Percentiles rank a stretch among this genome's conserved stretches.
These are phyloP conservation scores for Aspergillus brasiliensis DNA, from an alignment of 2,329 filamentous ascomycete species.

Conservation along the genomic window DNA sequence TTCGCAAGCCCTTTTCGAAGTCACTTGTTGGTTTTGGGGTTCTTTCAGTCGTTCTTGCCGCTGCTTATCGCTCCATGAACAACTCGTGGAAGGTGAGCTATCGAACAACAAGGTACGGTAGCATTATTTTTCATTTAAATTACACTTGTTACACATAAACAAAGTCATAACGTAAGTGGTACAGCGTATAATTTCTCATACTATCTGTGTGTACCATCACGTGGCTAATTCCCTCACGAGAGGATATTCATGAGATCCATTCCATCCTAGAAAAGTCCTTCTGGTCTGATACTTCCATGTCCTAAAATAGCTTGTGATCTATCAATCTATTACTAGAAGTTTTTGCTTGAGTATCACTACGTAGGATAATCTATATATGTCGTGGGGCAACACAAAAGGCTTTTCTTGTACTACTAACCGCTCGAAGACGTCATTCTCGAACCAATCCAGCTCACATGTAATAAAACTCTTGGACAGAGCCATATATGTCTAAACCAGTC, in stretches of 20 bases:
- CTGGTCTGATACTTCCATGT: background rate
- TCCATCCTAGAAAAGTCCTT: background rate
- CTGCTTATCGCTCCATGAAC: too few relatives aligned
- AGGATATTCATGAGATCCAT: too few relatives aligned
- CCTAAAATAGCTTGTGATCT: background rate
- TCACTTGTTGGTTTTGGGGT: conserved; percentile 39
- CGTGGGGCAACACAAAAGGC: background rate
- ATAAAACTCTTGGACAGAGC: background rate
- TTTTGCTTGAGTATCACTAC: background rate
- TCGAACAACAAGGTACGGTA: too few relatives aligned
- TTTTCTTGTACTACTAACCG: background rate
- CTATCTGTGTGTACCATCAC: too few relatives aligned
- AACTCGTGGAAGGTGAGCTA: too few relatives aligned
- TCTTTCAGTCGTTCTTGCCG: conserved; percentile 11
- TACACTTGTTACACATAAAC: too few relatives aligned
- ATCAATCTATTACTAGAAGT: background rate
- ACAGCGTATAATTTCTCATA: too few relatives aligned
- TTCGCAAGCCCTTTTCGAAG: conserved; percentile 39
- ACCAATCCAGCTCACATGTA: background rate
- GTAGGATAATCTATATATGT: background rate
- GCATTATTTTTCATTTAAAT: too few relatives aligned
- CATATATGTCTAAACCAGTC: background rate
- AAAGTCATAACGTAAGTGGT: too few relatives aligned
- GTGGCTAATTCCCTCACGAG: too few relatives aligned
- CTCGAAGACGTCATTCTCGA: background rate